Conservation (phyloP, 768 basidiomycete species). For the Suillus brevipes region DNA sequence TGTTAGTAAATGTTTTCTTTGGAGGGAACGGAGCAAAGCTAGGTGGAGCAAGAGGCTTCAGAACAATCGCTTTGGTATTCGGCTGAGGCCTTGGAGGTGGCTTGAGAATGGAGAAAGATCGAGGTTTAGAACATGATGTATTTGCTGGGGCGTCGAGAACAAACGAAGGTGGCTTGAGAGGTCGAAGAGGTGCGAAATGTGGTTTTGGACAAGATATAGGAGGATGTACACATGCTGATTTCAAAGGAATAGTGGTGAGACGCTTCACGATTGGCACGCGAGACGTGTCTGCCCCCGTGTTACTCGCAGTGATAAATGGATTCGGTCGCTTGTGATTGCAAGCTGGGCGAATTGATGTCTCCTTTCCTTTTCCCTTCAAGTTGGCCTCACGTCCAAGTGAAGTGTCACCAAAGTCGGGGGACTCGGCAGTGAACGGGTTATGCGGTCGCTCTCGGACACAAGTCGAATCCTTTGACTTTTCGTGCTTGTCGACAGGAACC, state of each 20-base stretch:
- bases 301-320: not conserved
- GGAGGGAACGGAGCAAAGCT: conserved; percentile 23
- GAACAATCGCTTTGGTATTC: conserved; percentile 14
- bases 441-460: conserved; percentile 16
- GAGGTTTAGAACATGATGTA: not conserved
- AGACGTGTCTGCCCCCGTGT: not conserved
- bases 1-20: conserved; percentile 26
- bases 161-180: conserved; percentile 19
- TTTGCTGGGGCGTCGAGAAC: not conserved
- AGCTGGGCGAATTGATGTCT: not conserved
- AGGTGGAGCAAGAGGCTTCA: conserved; percentile 33
- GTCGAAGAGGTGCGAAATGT: conserved; percentile 3
- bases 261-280: not conserved
- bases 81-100: conserved; percentile 25
- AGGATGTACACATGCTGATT: not conserved
- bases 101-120: conserved; percentile 24
- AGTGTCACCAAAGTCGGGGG: not conserved
- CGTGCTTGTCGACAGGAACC: not conserved
- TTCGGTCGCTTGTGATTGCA: not conserved
- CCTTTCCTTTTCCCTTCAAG: not conserved
- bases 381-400: not conserved
- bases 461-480: not conserved
- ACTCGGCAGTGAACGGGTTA: conserved; percentile 19
- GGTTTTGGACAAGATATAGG: not conserved
- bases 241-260: not conserved